phyloP scores from a whole-genome alignment of 371 early-diverging fungal genomes.

The Syncephalis plumigaleata region DNA sequence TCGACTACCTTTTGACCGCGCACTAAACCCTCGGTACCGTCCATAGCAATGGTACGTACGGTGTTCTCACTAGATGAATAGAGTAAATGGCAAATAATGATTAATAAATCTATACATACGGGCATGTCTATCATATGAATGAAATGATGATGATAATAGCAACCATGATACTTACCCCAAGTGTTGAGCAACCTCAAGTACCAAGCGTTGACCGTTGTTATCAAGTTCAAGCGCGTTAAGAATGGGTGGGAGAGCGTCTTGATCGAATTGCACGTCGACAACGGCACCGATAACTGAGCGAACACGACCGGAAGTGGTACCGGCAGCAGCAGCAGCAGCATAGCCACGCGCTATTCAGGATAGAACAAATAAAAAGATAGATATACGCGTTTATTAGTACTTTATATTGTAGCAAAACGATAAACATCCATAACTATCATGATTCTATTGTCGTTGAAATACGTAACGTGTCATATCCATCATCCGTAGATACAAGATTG shows the following conservation, averaged over 20 bases:
- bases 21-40: conserved; percentile 84
- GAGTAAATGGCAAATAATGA: background rate
- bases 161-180: conserved; percentile 34
- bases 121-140: background rate
- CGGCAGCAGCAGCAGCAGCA: conserved; percentile 18
- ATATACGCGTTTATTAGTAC: background rate
- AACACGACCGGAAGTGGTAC: conserved; percentile 32
- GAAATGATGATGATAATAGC: background rate
- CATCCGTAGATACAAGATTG: too few species aligned
- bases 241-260: conserved; percentile 83
- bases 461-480: too few species aligned
- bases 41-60: conserved; percentile 98
- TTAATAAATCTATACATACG: background rate
- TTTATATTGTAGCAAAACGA: background rate
- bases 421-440: too few species aligned
- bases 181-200: conserved; percentile 93
- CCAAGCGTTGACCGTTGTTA: conserved; percentile 70
- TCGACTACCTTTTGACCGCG: conserved; percentile 92
- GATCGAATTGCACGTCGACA: conserved; percentile 93
- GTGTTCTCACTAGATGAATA: conserved; percentile 66
- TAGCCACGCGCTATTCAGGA: conserved; percentile 15
- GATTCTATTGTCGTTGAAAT: too few species aligned
- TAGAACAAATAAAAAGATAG: background rate
- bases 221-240: conserved; percentile 93
- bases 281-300: conserved; percentile 94